These are phyloP conservation scores for Linderina pennispora DNA, from an alignment of 192 early-diverging fungal species.

Conservation along the genomic window DNA sequence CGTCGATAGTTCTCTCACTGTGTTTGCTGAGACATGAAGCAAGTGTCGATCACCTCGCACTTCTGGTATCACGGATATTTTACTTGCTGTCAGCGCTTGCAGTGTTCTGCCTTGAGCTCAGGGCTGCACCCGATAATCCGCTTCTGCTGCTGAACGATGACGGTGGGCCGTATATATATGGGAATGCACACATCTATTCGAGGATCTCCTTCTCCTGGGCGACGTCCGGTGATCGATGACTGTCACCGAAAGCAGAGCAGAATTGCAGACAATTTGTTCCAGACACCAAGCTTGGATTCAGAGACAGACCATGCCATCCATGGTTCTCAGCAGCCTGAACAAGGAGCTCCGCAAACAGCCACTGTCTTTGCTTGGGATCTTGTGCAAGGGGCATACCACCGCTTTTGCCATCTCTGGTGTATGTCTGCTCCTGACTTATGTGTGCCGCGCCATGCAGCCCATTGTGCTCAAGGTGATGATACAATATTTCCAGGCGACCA, in stretches of 20 bases:
- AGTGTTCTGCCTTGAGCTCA: background rate
- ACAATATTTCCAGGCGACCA: background rate
- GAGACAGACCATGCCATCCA: background rate
- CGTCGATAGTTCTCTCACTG: background rate
- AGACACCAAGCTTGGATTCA: background rate
- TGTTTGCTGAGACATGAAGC: background rate
- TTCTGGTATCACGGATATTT: background rate
- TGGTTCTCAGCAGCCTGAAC: background rate
- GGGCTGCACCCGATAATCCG: background rate
- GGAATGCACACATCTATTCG: background rate
- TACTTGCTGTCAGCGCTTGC: background rate
- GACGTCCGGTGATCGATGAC: background rate
- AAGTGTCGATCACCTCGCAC: background rate
- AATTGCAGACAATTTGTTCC: background rate
- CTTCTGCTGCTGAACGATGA: too few species aligned
- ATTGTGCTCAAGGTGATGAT: background rate
- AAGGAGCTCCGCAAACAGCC: background rate
- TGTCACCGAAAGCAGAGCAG: background rate
- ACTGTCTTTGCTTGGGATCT: background rate
- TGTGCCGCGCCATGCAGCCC: background rate
- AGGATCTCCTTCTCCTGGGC: background rate
- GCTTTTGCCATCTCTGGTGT: background rate
- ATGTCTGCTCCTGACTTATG: background rate
- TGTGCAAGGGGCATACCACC: background rate
- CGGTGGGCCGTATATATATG: too few species aligned